Evolutionary conservation across 1,284 basidiomycete species (phyloP).

Genomic region (Malassezia arunalokei): DNA sequence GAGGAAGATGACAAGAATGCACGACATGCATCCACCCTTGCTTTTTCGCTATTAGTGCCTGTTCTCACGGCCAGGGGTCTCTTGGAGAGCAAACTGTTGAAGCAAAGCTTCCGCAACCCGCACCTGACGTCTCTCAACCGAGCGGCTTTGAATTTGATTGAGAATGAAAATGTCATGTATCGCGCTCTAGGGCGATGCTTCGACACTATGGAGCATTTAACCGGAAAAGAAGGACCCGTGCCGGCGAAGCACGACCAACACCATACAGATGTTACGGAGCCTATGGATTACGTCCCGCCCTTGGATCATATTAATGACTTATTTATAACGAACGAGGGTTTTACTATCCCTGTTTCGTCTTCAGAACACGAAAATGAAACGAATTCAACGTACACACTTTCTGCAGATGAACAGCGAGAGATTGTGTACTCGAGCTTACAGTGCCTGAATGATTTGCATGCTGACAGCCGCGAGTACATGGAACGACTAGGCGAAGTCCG

Average conservation of each 20-base stretch:
- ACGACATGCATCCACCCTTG: conserved; percentile 16
- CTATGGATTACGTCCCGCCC: conserved; percentile 23
- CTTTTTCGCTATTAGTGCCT: conserved; percentile 39
- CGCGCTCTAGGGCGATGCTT: conserved; percentile 39
- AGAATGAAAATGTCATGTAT: conserved; percentile 38
- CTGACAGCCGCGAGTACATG: conserved; percentile 51
- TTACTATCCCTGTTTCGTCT: conserved; percentile 17
- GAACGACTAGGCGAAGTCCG: conserved; percentile 51
- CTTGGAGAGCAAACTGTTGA: conserved; percentile 37
- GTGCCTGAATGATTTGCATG: conserved; percentile 47
- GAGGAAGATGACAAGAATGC: background rate
- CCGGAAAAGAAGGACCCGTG: background rate
- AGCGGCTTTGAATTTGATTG: conserved; percentile 42
- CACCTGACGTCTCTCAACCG: conserved; percentile 40
- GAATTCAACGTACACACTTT: background rate
- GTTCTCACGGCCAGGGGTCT: conserved; percentile 33
- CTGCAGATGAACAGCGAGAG: conserved; percentile 33
- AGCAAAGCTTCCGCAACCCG: conserved; percentile 42
- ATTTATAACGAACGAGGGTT: conserved; percentile 37
- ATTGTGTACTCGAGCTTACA: conserved; percentile 38
- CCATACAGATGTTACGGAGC: background rate
- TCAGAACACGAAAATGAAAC: conserved; percentile 6
- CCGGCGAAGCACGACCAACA: background rate
- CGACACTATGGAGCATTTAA: conserved; percentile 29
- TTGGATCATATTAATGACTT: conserved; percentile 36